Conservation (phyloP, 441 rosid genomes). For the Sinapis alba region DNA sequence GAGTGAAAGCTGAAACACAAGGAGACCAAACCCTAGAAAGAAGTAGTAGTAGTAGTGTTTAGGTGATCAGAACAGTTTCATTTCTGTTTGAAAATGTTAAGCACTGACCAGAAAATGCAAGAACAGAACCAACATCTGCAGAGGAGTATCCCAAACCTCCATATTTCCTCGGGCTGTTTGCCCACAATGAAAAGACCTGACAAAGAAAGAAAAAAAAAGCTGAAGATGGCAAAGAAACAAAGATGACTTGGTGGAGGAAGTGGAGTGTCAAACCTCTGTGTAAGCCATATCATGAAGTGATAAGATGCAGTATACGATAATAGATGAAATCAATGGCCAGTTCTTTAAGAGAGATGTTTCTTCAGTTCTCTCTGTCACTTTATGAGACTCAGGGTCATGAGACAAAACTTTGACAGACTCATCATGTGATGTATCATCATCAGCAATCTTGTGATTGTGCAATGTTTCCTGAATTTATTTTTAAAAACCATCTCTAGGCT, state of each 20-base stretch:
- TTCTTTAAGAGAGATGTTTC: conserved; percentile 53
- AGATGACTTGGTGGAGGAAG: background rate
- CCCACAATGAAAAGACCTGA: conserved; percentile 92
- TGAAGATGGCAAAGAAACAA: background rate
- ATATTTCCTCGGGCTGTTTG: conserved; percentile 67
- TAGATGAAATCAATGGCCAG: conserved; percentile 91
- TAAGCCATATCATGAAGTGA: conserved; percentile 97
- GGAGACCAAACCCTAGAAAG: conserved; percentile 67
- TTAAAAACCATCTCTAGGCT: conserved; percentile 4
- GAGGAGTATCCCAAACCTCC: conserved; percentile 83
- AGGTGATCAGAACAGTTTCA: background rate
- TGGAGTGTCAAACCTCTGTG: conserved; percentile 58
- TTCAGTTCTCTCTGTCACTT: conserved; percentile 30
- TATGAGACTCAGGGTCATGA: conserved; percentile 30
- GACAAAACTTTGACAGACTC: conserved; percentile 47
- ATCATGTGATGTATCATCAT: conserved; percentile 6
- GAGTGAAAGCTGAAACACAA: conserved; percentile 61
- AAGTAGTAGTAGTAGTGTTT: conserved; percentile 16
- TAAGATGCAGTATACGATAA: conserved; percentile 74
- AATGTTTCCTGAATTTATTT: conserved; percentile 76
- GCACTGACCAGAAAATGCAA: conserved; percentile 65
- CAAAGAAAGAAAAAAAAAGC: conserved; percentile 4
- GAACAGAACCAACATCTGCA: conserved; percentile 76
- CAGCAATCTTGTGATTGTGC: conserved; percentile 59
- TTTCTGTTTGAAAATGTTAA: background rate